These are phyloP conservation scores for Petasospora rhodanensis DNA, from an alignment of 1,139 yeast genomes.

Conservation along the genomic window DNA sequence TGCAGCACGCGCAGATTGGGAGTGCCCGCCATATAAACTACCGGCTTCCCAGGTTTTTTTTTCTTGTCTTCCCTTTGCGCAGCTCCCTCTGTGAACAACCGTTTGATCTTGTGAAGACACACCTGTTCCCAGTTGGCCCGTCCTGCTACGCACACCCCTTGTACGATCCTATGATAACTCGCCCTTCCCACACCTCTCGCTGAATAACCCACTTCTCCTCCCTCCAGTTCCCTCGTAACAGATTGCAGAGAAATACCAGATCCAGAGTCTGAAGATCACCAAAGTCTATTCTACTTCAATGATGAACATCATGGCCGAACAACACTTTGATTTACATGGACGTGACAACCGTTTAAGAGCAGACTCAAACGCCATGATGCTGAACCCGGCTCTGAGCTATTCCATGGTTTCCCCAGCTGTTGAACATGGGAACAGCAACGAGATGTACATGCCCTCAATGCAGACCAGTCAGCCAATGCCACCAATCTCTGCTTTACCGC, in stretches of 20 bases:
- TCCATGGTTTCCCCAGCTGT: neutral
- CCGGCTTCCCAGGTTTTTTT: constrained; percentile 9
- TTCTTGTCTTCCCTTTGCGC: neutral
- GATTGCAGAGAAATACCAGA: no score
- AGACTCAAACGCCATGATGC: neutral
- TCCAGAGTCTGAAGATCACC: no score
- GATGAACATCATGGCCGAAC: constrained; percentile 9
- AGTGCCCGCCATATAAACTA: constrained; percentile 3
- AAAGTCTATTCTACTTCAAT: neutral
- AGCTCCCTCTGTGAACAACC: no score
- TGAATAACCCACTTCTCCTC: no score
- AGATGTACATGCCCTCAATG: neutral
- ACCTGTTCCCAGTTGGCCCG: no score
- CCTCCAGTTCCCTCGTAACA: no score
- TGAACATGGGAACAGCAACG: neutral
- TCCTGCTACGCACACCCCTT: no score
- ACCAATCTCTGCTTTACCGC: constrained; percentile 4
- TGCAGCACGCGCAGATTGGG: constrained; percentile 7
- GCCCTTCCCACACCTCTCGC: no score
- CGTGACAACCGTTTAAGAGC: constrained; percentile 2
- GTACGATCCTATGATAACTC: no score
- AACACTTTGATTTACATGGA: constrained; percentile 4
- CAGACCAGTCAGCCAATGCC: constrained; percentile 1
- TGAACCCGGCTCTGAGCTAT: neutral
- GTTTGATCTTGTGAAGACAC: no score